Base-by-base conservation (phyloP, 169 alveolate species). In the Plasmodium adleri region DNA sequence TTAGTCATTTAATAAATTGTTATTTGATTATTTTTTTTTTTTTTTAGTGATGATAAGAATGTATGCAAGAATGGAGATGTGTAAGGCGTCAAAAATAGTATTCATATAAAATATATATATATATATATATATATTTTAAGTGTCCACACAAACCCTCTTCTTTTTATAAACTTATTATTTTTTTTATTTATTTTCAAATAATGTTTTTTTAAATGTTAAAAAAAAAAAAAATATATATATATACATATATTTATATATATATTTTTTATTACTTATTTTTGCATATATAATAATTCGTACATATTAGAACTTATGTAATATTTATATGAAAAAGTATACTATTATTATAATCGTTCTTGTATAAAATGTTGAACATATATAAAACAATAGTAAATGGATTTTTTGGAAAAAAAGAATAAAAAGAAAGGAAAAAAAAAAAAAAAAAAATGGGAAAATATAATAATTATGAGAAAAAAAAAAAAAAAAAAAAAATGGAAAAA, bases 281-380 rank as follows among this genome's bases (percentile, higher is more conserved):
- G 45, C 59, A 71, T 15, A 13, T 39, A 66, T 13, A 24, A 12
- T n/a, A 9, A 17, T 43, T 20, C 15, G 54, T 73, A 47, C 39
- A 26, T 45, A 39, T 13, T 28, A 12, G 54, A 9, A 17, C 22
- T 52, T 24, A 73, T 73, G 62, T 62, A n/a, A n/a, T 13, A n/a
- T 54, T 15, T 10, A 15, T 24, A 56, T 47, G 43, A 17, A 47
- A 73, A 39, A 13, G 20, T 52, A 28, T 13, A 17, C 59, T 47
- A 73, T 62, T 13, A 73, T 24, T 43, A 59, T 59, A 52, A 43
- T 17, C 52, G 52, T 78, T 64, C 63, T 66, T 39, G 60, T 64
- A 56, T 68, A 49, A 12, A 39, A 80, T 39, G 85, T 83, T 72
- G 49, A 68, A 83, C 72, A 78, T 78, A 78, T 67, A 63, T 72